Evolutionary conservation across 345 rosid species (phyloP).

Genomic region (Dimocarpus longan): DNA sequence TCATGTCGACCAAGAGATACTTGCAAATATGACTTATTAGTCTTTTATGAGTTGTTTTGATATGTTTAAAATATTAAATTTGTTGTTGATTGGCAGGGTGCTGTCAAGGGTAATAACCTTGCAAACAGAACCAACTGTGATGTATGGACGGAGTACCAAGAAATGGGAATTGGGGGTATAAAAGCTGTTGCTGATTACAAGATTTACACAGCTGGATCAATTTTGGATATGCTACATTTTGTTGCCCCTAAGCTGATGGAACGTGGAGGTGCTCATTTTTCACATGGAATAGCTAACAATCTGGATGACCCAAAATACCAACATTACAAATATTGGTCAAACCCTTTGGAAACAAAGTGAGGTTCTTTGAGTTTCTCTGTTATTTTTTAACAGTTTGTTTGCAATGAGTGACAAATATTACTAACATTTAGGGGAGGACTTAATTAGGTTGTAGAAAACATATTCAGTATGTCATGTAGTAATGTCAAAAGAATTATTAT

Average conservation of each 20-base stretch:
- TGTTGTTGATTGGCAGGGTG: slow-evolving; percentile 39
- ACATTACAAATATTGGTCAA: slow-evolving; percentile 70
- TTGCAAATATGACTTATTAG: background rate
- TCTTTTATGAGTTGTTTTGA: background rate
- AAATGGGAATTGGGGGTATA: slow-evolving; percentile 49
- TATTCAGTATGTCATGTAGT: background rate
- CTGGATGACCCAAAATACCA: slow-evolving; percentile 63
- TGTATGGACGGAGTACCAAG: slow-evolving; percentile 68
- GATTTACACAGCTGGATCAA: slow-evolving; percentile 52
- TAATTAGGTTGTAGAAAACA: background rate
- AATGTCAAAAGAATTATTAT: background rate
- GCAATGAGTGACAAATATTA: background rate
- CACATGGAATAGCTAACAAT: slow-evolving; percentile 70
- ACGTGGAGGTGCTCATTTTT: slow-evolving; percentile 67
- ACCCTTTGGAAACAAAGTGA: slow-evolving; percentile 72
- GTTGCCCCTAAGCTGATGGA: slow-evolving; percentile 69
- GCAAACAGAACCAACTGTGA: slow-evolving; percentile 46
- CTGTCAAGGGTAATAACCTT: slow-evolving; percentile 39
- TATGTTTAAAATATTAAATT: background rate
- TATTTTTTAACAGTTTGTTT: background rate
- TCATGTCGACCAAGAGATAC: slow-evolving; percentile 4
- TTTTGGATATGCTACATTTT: slow-evolving; percentile 59
- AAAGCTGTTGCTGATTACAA: slow-evolving; percentile 57
- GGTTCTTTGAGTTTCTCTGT: slow-evolving; percentile 15
- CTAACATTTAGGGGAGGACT: background rate